Evolutionary conservation across 140 eudicot species (phyloP).

Genomic region (Cichorium intybus): DNA sequence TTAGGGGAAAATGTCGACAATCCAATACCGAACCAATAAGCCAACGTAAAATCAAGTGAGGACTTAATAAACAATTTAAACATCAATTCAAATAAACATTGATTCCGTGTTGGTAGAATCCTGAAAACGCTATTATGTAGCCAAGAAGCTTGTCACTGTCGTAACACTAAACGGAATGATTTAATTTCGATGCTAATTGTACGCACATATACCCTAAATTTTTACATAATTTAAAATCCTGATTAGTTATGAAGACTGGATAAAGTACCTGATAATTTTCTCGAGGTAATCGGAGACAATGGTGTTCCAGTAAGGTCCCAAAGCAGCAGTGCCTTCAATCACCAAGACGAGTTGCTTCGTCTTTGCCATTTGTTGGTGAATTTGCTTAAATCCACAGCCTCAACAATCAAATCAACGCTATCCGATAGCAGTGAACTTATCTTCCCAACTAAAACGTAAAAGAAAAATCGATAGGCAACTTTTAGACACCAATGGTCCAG

Average conservation of each 20-base stretch:
- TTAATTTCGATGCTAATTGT: too few relatives aligned
- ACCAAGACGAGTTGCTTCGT: constrained; percentile 53
- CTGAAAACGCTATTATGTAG: too few relatives aligned
- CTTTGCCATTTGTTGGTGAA: constrained; percentile 20
- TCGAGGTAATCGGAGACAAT: constrained; percentile 53
- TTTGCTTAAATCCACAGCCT: background rate
- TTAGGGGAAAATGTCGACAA: background rate
- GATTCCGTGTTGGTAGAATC: too few relatives aligned
- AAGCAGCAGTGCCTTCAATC: constrained; percentile 69
- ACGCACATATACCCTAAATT: background rate
- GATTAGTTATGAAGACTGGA: constrained; percentile 7
- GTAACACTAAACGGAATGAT: too few relatives aligned
- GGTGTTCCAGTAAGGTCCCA: constrained; percentile 55
- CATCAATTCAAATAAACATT: too few relatives aligned
- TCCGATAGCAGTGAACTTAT: background rate
- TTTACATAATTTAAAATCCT: background rate
- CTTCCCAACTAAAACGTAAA: background rate
- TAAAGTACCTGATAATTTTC: constrained; percentile 27
- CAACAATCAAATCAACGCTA: background rate
- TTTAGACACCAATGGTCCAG: background rate
- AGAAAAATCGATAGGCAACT: background rate
- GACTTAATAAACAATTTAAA: too few relatives aligned
- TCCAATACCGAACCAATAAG: too few relatives aligned
- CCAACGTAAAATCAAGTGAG: too few relatives aligned
- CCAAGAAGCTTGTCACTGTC: too few relatives aligned